phyloP scores from a whole-genome alignment of 2,329 filamentous ascomycete genomes.

The Cercospora sesami region DNA sequence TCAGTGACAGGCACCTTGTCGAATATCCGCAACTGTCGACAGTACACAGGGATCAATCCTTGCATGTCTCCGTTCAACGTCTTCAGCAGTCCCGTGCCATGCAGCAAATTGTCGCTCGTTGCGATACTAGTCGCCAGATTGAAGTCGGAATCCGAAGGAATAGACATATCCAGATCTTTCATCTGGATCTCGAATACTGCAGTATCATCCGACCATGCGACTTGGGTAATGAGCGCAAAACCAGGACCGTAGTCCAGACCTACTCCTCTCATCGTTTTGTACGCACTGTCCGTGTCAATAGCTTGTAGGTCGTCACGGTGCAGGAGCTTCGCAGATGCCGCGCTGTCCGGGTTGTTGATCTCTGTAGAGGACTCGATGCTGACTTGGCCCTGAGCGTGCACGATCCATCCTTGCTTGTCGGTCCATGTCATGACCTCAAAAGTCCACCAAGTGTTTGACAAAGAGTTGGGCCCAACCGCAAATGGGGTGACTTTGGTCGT shows the following conservation, averaged over 20 bases:
- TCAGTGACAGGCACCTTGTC: not conserved
- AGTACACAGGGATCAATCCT: not conserved
- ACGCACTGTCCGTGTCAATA: not conserved
- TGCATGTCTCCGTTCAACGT: not conserved
- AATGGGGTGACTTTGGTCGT: constrained; percentile 1
- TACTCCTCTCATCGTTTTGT: not conserved
- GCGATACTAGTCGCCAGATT: not conserved
- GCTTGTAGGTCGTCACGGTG: not conserved
- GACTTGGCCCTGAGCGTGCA: not conserved
- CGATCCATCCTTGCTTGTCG: not conserved
- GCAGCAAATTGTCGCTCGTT: not conserved
- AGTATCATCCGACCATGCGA: not conserved
- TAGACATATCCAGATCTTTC: not conserved
- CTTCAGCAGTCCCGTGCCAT: not conserved
- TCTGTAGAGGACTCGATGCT: not conserved
- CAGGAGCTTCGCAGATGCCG: not conserved
- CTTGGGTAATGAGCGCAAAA: not conserved
- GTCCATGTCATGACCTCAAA: constrained; percentile 2
- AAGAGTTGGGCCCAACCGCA: not conserved
- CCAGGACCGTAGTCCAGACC: not conserved
- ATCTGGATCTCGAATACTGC: not conserved
- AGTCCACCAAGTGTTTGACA: not conserved
- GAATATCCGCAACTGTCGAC: not conserved
- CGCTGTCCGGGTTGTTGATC: not conserved
- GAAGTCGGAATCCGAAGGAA: not conserved